Evolutionary conservation across 371 early-diverging fungal species (phyloP).

Genomic region (Haplosporangium sp.): DNA sequence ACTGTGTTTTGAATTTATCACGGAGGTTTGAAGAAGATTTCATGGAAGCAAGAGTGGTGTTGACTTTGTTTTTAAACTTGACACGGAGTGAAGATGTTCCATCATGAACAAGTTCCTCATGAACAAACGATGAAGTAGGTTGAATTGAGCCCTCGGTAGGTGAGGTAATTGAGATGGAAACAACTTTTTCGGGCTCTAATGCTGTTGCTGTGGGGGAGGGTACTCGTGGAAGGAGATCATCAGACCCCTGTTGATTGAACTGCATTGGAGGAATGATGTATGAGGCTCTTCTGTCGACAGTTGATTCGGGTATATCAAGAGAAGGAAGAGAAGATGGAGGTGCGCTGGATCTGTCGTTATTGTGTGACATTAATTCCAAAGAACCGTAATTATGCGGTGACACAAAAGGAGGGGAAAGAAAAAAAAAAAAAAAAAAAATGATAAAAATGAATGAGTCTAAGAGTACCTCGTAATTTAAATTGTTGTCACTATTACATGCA

Average conservation of each 20-base stretch:
- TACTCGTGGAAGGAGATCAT: not conserved
- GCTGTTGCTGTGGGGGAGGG: not conserved
- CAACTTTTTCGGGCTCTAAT: not conserved
- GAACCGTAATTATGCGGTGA: slow-evolving; percentile 3
- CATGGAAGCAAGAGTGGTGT: slow-evolving; percentile 37
- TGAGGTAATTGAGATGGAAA: not conserved
- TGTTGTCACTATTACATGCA: not conserved
- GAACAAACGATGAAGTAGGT: not conserved
- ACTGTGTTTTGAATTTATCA: slow-evolving; percentile 20
- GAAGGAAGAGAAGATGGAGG: slow-evolving; percentile 16
- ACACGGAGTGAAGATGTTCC: slow-evolving; percentile 23
- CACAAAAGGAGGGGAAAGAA: slow-evolving; percentile 5
- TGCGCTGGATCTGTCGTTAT: slow-evolving; percentile 29
- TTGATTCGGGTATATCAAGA: not conserved
- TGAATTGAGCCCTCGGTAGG: not conserved
- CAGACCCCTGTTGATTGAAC: slow-evolving; percentile 8
- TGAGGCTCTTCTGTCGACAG: slow-evolving; percentile 20
- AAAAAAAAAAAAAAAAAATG: not conserved
- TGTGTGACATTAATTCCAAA: slow-evolving; percentile 2
- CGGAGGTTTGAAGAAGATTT: slow-evolving; percentile 40
- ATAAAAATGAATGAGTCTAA: not conserved
- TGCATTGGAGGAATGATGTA: slow-evolving; percentile 33
- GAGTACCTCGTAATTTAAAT: not conserved
- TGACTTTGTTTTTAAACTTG: slow-evolving; percentile 42
- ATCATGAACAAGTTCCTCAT: not conserved